Evolutionary conservation across 805 yeast genomes (phyloP), one percentile per base, ranked within the genome.

Genomic region (Metahyphopichia silvanorum): DNA sequence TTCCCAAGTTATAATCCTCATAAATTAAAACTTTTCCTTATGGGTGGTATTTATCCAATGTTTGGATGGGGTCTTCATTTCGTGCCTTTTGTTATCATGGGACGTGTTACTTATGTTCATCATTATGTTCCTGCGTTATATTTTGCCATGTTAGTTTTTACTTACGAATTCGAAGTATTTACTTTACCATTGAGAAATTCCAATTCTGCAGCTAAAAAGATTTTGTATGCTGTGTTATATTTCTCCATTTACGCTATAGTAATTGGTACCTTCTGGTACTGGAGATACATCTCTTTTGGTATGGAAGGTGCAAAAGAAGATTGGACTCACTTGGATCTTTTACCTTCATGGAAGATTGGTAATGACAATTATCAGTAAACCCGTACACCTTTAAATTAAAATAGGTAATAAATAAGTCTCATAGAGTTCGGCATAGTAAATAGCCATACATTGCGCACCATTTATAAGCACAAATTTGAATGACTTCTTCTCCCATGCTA

Each of bases 61-160:
- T 52, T 86, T 25, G 95, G 96, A 8, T 91, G 97, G 97, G 71
- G 79, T 26, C 69, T 87, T 49, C 97, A 91, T 61, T 91, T 70
- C 60, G 53, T 85, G 50, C 98, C 98, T 21, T 91, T 91, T 62
- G 76, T 83, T 20, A 62, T 87, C 38, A 91, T 91, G 98, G 88
- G 94, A 9, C 84, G 98, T 69, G 97, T 93, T 36, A 88, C 95
- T 2, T 91, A 93, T 57, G 93, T 91, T 21, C 98, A 91, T 63
- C 98, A 91, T 59, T 91, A 91, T 60, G 76, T 88, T 45, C 98
- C 98, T 10, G 96, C 98, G 1, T 72, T 89, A 42, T 91, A 85
- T 63, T 91, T 91, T 66, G 98, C 98, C 31, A 82, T 88, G 68
- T 66, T 89, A 43, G 81, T 86, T 19, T 70, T 78, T 45, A 77